A percentile compares a stretch with the other conserved stretches of the same genome.
Evolutionary conservation across 2,329 filamentous ascomycete genomes (phyloP).

Genomic region (Ophiostoma triangulosporum): DNA sequence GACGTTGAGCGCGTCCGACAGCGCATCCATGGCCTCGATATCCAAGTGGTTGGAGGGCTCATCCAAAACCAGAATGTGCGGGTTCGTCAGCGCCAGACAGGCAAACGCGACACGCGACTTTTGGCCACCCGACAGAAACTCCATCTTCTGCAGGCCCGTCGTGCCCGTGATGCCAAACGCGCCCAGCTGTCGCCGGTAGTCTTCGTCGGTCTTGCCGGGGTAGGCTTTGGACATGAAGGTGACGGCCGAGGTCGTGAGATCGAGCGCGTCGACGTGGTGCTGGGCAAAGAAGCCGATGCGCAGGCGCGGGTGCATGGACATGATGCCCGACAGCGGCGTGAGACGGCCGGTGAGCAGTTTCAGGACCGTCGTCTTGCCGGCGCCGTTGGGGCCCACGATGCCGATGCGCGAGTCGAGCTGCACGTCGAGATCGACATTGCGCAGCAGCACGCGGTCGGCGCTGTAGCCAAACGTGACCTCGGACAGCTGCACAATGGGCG

Average conservation of each 20-base stretch:
- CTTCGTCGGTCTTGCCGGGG: conserved; percentile 84
- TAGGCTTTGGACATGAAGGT: conserved; percentile 92
- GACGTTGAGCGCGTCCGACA: conserved; percentile 66
- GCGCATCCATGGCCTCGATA: conserved; percentile 97
- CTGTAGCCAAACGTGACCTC: conserved; percentile 83
- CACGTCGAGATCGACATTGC: conserved; percentile 84
- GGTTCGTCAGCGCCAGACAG: conserved; percentile 85
- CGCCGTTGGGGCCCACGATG: conserved; percentile 98
- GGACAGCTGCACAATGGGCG: conserved; percentile 95
- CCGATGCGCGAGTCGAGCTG: conserved; percentile 96
- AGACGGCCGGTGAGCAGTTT: conserved; percentile 92
- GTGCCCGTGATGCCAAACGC: conserved; percentile 86
- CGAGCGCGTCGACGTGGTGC: conserved; percentile 93
- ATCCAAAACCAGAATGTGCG: conserved; percentile 94
- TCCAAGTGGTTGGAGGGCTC: conserved; percentile 97
- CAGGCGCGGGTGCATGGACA: conserved; percentile 77
- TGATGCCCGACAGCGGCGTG: conserved; percentile 60
- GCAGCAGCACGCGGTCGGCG: conserved; percentile 64
- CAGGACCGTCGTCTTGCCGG: conserved; percentile 95
- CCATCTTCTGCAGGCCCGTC: conserved; percentile 95
- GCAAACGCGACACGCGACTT: conserved; percentile 98
- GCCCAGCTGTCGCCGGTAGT: conserved; percentile 88
- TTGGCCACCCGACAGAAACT: conserved; percentile 82
- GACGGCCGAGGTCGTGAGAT: conserved; percentile 78
- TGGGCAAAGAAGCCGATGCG: conserved; percentile 95